phyloP scores from a whole-genome alignment of 139 green algal genomes.

The Tetraselmis striata region DNA sequence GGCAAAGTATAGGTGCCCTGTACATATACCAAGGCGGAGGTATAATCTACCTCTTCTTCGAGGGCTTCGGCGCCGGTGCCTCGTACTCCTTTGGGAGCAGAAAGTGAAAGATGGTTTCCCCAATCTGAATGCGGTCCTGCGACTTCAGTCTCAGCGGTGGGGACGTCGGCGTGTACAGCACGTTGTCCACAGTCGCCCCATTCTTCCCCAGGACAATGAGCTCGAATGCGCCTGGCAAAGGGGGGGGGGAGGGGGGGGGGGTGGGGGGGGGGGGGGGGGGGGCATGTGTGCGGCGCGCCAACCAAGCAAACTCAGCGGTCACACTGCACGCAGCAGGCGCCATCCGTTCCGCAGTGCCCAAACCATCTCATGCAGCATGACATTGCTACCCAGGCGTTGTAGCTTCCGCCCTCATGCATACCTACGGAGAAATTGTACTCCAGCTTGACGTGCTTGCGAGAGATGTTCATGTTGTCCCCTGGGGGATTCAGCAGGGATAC shows the following conservation, averaged over 20 bases:
- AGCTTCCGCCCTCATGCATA: too few relatives aligned
- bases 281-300: neutral
- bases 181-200: constrained; percentile 45
- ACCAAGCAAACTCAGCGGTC: constrained; percentile 22
- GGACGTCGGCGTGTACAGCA: constrained; percentile 16
- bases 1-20: too few relatives aligned
- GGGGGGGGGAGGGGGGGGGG: neutral
- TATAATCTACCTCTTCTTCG: neutral
- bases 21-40: too few relatives aligned
- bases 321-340: too few relatives aligned
- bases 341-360: too few relatives aligned
- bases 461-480: constrained; percentile 61
- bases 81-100: constrained; percentile 42
- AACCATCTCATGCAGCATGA: too few relatives aligned
- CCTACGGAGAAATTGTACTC: constrained; percentile 57
- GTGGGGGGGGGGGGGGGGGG: too few relatives aligned
- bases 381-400: too few relatives aligned
- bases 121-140: constrained; percentile 52
- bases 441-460: constrained; percentile 67
- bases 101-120: constrained; percentile 67
- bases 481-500: neutral
- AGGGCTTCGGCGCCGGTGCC: neutral
- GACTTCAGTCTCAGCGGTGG: constrained; percentile 28
- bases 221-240: constrained; percentile 36
- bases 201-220: constrained; percentile 75